Percentiles rank a stretch among this genome's conserved stretches.
These are phyloP conservation scores for Dalbergia cochinchinensis DNA, from an alignment of 306 rosid genomes.

Conservation along the genomic window DNA sequence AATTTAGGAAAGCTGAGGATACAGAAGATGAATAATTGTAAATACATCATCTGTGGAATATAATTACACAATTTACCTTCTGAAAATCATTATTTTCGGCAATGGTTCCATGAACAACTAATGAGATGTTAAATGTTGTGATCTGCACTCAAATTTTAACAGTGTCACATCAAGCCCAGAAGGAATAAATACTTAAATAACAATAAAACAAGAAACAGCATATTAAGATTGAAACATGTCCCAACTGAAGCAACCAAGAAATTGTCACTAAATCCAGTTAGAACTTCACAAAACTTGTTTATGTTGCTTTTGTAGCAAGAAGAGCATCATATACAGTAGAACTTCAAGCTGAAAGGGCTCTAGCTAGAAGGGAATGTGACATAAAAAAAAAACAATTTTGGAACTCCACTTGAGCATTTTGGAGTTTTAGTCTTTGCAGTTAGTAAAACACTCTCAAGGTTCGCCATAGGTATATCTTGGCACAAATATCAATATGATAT, in stretches of 20 bases:
- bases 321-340: background rate
- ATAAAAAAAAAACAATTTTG: background rate
- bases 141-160: slow-evolving; percentile 63
- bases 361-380: background rate
- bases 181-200: slow-evolving; percentile 9
- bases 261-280: slow-evolving; percentile 18
- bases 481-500: background rate
- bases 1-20: slow-evolving; percentile 15
- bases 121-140: slow-evolving; percentile 88
- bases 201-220: slow-evolving; percentile 13
- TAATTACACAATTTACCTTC: slow-evolving; percentile 65
- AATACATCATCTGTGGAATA: slow-evolving; percentile 30
- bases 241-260: slow-evolving; percentile 29
- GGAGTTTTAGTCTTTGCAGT: background rate
- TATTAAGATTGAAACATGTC: background rate
- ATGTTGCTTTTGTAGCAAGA: slow-evolving; percentile 16
- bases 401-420: background rate
- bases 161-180: slow-evolving; percentile 28
- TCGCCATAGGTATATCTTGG: background rate
- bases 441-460: too few relatives aligned
- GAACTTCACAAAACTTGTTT: slow-evolving; percentile 5
- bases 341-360: background rate
- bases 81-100: slow-evolving; percentile 87
- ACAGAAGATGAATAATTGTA: slow-evolving; percentile 22
- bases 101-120: slow-evolving; percentile 88